phyloP scores from a whole-genome alignment of 805 yeast species.

The Cyberlindnera nakhonratchasimensis region DNA sequence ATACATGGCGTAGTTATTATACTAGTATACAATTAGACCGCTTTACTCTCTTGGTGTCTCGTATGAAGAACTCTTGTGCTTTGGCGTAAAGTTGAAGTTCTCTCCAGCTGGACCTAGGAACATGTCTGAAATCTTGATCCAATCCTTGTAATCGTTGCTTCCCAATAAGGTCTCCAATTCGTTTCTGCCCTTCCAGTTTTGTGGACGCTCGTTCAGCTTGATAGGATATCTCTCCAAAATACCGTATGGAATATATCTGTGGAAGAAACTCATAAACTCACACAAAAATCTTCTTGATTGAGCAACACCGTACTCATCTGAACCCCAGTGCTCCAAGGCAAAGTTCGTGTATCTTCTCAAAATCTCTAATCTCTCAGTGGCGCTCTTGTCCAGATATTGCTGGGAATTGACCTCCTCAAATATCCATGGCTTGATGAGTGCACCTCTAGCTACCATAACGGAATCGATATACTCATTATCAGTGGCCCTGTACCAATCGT shows the following conservation, averaged over 20 bases:
- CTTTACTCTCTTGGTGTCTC: constrained; percentile 25
- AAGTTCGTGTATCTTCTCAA: constrained; percentile 64
- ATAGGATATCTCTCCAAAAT: constrained; percentile 87
- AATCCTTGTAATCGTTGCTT: constrained; percentile 80
- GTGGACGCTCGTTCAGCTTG: constrained; percentile 88
- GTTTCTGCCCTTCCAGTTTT: constrained; percentile 87
- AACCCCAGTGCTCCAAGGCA: constrained; percentile 97
- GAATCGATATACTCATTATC: constrained; percentile 73
- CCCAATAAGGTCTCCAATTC: constrained; percentile 90
- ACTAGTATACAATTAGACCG: background rate
- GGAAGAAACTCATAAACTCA: constrained; percentile 91
- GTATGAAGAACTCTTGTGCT: constrained; percentile 90
- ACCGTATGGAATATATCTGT: constrained; percentile 92
- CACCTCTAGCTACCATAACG: constrained; percentile 98
- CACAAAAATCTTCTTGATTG: constrained; percentile 87
- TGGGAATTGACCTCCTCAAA: constrained; percentile 90
- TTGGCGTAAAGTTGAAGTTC: constrained; percentile 77
- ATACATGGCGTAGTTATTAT: background rate
- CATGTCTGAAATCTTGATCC: constrained; percentile 92
- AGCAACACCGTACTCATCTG: constrained; percentile 91
- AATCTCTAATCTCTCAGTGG: constrained; percentile 83
- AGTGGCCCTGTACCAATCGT: constrained; percentile 81
- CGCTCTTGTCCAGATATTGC: constrained; percentile 85
- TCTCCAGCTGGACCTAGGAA: constrained; percentile 84
- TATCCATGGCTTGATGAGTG: constrained; percentile 97